Conservation (phyloP, 1,284 basidiomycete genomes). For the Stygiomarasmius scandens region DNA sequence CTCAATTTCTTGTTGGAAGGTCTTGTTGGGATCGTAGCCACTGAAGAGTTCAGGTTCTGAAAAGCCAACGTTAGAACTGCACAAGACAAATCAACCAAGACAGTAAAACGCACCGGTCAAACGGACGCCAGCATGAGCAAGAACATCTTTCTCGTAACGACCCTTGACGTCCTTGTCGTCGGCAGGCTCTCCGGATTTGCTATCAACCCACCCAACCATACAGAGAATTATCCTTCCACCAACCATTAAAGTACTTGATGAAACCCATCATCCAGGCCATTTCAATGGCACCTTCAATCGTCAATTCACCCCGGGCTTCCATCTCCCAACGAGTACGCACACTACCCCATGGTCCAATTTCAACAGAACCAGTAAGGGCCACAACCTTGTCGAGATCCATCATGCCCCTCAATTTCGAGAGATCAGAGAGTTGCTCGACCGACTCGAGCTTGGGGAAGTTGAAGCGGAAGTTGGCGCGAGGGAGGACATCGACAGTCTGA, state of each 20-base stretch:
- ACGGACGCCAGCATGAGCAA: slow-evolving; percentile 92
- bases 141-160: slow-evolving; percentile 94
- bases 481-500: slow-evolving; percentile 91
- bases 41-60: slow-evolving; percentile 96
- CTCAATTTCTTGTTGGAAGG: slow-evolving; percentile 97
- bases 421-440: slow-evolving; percentile 66
- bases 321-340: slow-evolving; percentile 99
- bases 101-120: slow-evolving; percentile 73
- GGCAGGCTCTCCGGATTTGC: slow-evolving; percentile 91
- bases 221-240: slow-evolving; percentile 87
- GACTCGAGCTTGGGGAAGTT: slow-evolving; percentile 87
- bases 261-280: slow-evolving; percentile 99
- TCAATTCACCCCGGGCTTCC: slow-evolving; percentile 92
- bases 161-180: slow-evolving; percentile 97
- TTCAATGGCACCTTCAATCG: slow-evolving; percentile 97
- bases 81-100: slow-evolving; percentile 9
- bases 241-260: slow-evolving; percentile 98
- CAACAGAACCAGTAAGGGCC: slow-evolving; percentile 95
- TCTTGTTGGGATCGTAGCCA: slow-evolving; percentile 97
- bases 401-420: slow-evolving; percentile 80
- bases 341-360: slow-evolving; percentile 99
- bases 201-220: slow-evolving; percentile 99
- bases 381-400: slow-evolving; percentile 96
- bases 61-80: slow-evolving; percentile 11
- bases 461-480: slow-evolving; percentile 96